Evolutionary conservation across 148 eudicot species (phyloP), one percentile per base, ranked within the genome.

Genomic region (Dysphania ambrosioides): DNA sequence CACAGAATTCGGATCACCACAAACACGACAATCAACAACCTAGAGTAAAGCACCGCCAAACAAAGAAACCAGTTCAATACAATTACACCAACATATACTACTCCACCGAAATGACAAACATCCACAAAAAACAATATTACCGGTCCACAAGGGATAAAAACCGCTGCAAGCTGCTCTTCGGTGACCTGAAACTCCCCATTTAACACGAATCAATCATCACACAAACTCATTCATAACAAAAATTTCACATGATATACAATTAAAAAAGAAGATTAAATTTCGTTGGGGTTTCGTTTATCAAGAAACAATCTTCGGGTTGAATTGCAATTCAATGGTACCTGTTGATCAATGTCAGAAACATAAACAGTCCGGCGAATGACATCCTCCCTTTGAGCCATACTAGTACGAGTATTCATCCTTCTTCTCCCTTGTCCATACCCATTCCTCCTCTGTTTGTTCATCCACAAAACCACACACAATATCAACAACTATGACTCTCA

Each of bases 1-100:
- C 27, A 91, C 84, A 44, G 99, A 96, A 75, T 92, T 93, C 26
- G 99, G 97, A 75, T 96, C 97, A 42, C 99, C 99, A 82, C 99
- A 96, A 56, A 96, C 84, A 74, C 99, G 99, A 79, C 99, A 96
- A 73, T 96, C 99, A 72, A 96, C 95, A 79, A 96, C 99, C 99
- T 92, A n/a, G n/a, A n/a, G n/a, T n/a, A 83, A 70, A 80, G 30
- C 62, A 44, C 72, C 68, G n/a, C 30, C 64, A 78, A 60, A 53
- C 15, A 27, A 68, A 30, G 29, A 73, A 30, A 79, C 23, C 16
- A 4, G 53, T 70, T 41, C 41, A 77, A 31, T 55, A 10, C n/a
- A n/a, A n/a, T 32, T 36, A 55, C 60, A 63, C 27, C 29, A 64
- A 26, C 3, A 59, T 0, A 59, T 49, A 78, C n/a, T n/a, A n/a